Evolutionary conservation across 108 stramenopile genomes (phyloP).

Genomic region (Cylindrotheca closterium): DNA sequence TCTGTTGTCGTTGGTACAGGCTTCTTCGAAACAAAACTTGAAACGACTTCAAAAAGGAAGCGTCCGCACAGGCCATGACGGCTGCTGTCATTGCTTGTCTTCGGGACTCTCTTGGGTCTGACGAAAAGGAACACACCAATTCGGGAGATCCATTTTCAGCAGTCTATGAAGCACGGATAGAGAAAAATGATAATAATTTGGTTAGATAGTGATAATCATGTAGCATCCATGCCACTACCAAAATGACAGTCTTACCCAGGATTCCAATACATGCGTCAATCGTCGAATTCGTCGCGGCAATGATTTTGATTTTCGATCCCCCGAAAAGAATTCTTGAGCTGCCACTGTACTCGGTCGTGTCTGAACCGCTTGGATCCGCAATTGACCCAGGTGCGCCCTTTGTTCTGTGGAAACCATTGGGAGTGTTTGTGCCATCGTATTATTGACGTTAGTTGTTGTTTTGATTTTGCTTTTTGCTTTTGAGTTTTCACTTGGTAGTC

Average conservation of each 20-base stretch:
- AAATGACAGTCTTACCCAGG: conserved; percentile 18
- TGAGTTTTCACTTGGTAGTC: too few species aligned
- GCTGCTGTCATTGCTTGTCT: conserved; percentile 58
- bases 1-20: conserved; percentile 38
- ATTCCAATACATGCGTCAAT: conserved; percentile 19
- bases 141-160: conserved; percentile 19
- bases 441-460: too few species aligned
- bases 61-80: conserved; percentile 44
- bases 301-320: conserved; percentile 28
- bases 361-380: background rate
- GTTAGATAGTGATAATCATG: background rate
- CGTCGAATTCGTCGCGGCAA: conserved; percentile 38
- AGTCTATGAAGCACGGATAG: conserved; percentile 2
- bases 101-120: conserved; percentile 45
- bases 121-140: conserved; percentile 27
- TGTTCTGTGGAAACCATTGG: too few species aligned
- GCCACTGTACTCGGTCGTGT: conserved; percentile 30
- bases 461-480: too few species aligned
- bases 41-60: conserved; percentile 43
- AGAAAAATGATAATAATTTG: background rate
- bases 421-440: too few species aligned
- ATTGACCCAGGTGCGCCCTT: background rate
- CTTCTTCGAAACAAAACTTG: conserved; percentile 40
- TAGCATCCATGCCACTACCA: conserved; percentile 1
- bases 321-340: conserved; percentile 40